These are phyloP conservation scores for Albugo candida DNA, from an alignment of 352 stramenopile species.

Conservation along the genomic window DNA sequence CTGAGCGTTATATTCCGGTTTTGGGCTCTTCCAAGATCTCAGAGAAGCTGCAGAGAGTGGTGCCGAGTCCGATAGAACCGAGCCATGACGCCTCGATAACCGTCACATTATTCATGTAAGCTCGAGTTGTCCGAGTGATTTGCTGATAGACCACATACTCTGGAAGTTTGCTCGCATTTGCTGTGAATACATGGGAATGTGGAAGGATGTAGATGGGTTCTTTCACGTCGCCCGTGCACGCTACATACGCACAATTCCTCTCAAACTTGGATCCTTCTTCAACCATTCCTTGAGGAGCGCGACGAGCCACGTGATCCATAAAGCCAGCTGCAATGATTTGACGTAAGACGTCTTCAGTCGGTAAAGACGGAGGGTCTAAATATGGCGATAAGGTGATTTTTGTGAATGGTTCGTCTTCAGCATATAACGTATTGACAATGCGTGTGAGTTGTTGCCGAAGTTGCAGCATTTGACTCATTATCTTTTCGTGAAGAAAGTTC, in stretches of 20 bases:
- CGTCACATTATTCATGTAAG: constrained; percentile 95
- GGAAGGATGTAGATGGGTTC: constrained; percentile 72
- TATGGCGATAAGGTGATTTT: constrained; percentile 28
- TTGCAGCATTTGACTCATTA: constrained; percentile 77
- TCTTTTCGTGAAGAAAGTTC: constrained; percentile 72
- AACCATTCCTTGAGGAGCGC: constrained; percentile 43
- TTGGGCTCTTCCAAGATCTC: constrained; percentile 31
- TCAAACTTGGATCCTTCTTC: constrained; percentile 66
- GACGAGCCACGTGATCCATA: constrained; percentile 66
- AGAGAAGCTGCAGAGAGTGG: constrained; percentile 40
- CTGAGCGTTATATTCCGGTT: constrained; percentile 30
- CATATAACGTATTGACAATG: constrained; percentile 58
- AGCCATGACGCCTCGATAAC: constrained; percentile 96
- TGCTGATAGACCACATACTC: constrained; percentile 59
- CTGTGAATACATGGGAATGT: constrained; percentile 64
- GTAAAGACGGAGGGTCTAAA: constrained; percentile 41
- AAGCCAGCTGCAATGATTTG: constrained; percentile 68
- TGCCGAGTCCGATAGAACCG: constrained; percentile 47
- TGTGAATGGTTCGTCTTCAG: constrained; percentile 16
- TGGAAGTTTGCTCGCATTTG: constrained; percentile 37
- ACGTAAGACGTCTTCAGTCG: constrained; percentile 34
- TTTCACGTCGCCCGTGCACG: constrained; percentile 27
- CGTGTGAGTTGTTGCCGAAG: constrained; percentile 63
- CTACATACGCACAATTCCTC: constrained; percentile 60
- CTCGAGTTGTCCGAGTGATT: constrained; percentile 51